These are phyloP conservation scores for Candida anutae DNA, from an alignment of 1,139 yeast genomes.

Conservation along the genomic window DNA sequence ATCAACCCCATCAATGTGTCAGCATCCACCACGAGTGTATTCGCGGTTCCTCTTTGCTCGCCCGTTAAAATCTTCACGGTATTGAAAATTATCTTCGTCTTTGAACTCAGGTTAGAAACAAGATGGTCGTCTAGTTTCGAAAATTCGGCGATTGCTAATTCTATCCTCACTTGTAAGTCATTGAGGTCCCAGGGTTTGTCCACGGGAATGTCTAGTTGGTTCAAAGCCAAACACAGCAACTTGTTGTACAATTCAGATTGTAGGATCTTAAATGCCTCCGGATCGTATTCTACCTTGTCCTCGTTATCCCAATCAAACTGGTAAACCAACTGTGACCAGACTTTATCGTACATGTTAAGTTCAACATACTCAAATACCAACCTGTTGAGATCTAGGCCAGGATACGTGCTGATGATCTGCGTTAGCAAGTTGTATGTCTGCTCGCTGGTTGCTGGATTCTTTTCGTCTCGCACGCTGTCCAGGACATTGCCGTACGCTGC, in stretches of 20 bases:
- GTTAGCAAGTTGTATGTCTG: slow-evolving; percentile 26
- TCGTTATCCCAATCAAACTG: slow-evolving; percentile 29
- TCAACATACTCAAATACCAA: slow-evolving; percentile 68
- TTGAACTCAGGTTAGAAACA: slow-evolving; percentile 42
- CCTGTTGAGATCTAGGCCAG: slow-evolving; percentile 45
- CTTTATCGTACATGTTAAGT: slow-evolving; percentile 51
- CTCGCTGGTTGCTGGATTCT: slow-evolving; percentile 24
- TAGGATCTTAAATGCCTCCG: slow-evolving; percentile 22
- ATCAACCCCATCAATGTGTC: slow-evolving; percentile 72
- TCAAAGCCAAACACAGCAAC: slow-evolving; percentile 52
- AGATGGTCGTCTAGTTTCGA: slow-evolving; percentile 40
- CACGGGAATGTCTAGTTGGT: slow-evolving; percentile 61
- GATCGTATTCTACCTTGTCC: slow-evolving; percentile 20
- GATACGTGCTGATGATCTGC: slow-evolving; percentile 25
- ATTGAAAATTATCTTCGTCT: slow-evolving; percentile 44
- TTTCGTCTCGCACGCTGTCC: slow-evolving; percentile 31
- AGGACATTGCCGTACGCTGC: slow-evolving; percentile 33
- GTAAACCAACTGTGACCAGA: slow-evolving; percentile 47
- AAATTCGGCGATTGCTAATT: slow-evolving; percentile 48
- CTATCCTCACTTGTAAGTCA: slow-evolving; percentile 40
- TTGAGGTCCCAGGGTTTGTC: slow-evolving; percentile 32
- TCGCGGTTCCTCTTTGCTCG: slow-evolving; percentile 7
- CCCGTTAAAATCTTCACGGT: slow-evolving; percentile 49
- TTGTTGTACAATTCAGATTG: slow-evolving; percentile 29
- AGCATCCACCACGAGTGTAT: slow-evolving; percentile 52